These are phyloP conservation scores for Paraconiothyrium brasiliense DNA, from an alignment of 2,329 filamentous ascomycete species.

Conservation along the genomic window DNA sequence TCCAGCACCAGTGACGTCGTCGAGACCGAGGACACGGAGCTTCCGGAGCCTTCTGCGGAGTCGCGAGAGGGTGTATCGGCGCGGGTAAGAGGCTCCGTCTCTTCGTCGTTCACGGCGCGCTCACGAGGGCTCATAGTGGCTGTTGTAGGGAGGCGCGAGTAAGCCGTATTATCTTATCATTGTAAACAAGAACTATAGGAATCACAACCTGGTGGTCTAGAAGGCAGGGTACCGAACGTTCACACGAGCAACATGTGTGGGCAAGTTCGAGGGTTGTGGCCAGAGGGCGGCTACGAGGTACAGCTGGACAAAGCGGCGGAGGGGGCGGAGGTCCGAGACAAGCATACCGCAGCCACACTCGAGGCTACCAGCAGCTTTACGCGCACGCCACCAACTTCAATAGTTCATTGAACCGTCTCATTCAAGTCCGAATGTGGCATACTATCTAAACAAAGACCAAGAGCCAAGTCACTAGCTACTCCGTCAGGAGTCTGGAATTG, in stretches of 20 bases:
- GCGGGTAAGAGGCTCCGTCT: constrained; percentile 56
- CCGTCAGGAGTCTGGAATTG: constrained; percentile 9
- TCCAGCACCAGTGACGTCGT: constrained; percentile 86
- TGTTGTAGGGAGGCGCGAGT: constrained; percentile 10
- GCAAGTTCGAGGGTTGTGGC: constrained; percentile 3
- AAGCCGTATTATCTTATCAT: constrained; percentile 32
- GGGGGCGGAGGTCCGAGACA: constrained; percentile 38
- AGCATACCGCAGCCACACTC: constrained; percentile 37
- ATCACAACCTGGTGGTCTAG: not conserved
- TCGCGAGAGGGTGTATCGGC: constrained; percentile 40
- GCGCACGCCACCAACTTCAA: constrained; percentile 35
- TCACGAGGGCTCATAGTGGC: constrained; percentile 44
- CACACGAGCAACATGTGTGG: constrained; percentile 1
- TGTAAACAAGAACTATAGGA: constrained; percentile 11
- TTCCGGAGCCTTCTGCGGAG: constrained; percentile 51
- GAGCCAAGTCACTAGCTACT: constrained; percentile 15
- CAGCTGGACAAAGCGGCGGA: constrained; percentile 9
- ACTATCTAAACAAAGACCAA: constrained; percentile 19
- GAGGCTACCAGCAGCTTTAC: constrained; percentile 20
- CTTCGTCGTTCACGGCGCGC: constrained; percentile 52
- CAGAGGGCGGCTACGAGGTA: constrained; percentile 6
- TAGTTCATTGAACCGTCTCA: constrained; percentile 28
- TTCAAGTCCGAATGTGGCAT: constrained; percentile 34
- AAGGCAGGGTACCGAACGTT: not conserved
- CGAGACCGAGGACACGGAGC: constrained; percentile 79